Evolutionary conservation across 805 yeast genomes (phyloP).

Genomic region (Saturnispora saitoi): DNA sequence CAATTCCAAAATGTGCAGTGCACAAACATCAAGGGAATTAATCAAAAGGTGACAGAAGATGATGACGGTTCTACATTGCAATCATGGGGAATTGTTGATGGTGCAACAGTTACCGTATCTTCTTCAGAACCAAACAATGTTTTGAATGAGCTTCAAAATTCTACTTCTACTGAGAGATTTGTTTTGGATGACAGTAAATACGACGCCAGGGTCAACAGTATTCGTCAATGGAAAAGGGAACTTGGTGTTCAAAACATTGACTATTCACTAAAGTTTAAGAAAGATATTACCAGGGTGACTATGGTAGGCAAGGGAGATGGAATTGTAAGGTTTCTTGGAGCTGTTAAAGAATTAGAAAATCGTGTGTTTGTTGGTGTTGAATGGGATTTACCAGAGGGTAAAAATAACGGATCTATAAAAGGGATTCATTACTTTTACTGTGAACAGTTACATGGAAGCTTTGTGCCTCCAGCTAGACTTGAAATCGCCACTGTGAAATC

Average conservation of each 20-base stretch:
- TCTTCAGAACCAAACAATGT: background rate
- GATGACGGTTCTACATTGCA: background rate
- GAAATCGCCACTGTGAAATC: conserved; percentile 45
- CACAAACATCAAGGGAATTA: background rate
- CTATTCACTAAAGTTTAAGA: conserved; percentile 20
- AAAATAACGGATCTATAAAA: conserved; percentile 69
- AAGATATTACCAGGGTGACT: conserved; percentile 36
- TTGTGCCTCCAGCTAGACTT: conserved; percentile 61
- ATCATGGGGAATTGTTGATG: background rate
- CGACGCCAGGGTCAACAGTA: conserved; percentile 50
- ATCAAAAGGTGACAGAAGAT: background rate
- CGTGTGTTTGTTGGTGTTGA: conserved; percentile 77
- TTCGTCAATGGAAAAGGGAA: conserved; percentile 66
- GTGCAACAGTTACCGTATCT: background rate
- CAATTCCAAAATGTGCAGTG: conserved; percentile 30
- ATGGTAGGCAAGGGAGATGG: conserved; percentile 66
- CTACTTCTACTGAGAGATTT: conserved; percentile 12
- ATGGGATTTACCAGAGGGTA: conserved; percentile 80
- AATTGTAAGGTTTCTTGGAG: conserved; percentile 60
- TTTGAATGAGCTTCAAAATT: conserved; percentile 1
- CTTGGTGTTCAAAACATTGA: conserved; percentile 67
- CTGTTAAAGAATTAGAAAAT: conserved; percentile 50
- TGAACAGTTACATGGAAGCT: conserved; percentile 56
- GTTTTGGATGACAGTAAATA: conserved; percentile 55
- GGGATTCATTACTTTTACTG: conserved; percentile 55